Evolutionary conservation across 495 filamentous ascomycete species (phyloP).

Genomic region (Beverwykella pulmonaria): DNA sequence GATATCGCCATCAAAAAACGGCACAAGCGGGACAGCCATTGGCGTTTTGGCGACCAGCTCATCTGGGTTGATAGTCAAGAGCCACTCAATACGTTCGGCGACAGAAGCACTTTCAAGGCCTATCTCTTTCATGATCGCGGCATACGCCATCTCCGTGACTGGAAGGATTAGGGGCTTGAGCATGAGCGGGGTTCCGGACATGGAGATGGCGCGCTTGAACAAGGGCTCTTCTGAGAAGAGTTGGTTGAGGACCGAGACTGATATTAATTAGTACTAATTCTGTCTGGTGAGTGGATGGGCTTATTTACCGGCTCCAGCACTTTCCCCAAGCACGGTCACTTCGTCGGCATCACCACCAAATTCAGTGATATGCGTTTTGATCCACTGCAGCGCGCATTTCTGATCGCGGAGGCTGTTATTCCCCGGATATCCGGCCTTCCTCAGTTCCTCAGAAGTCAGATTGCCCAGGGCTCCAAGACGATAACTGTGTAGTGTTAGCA

Average conservation of each 20-base stretch:
- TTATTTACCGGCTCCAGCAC: slow-evolving; percentile 33
- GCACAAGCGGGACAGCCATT: slow-evolving; percentile 35
- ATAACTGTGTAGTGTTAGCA: slow-evolving; percentile 26
- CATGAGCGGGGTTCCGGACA: slow-evolving; percentile 49
- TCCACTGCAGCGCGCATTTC: slow-evolving; percentile 32
- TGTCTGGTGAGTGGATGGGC: not conserved
- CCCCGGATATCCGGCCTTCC: slow-evolving; percentile 34
- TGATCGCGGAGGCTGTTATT: slow-evolving; percentile 40
- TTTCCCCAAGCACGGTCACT: slow-evolving; percentile 36
- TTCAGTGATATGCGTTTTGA: slow-evolving; percentile 20
- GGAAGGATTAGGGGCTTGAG: slow-evolving; percentile 41
- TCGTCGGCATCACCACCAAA: slow-evolving; percentile 31
- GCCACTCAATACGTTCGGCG: slow-evolving; percentile 43
- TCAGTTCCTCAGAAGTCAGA: slow-evolving; percentile 36
- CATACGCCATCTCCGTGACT: slow-evolving; percentile 48
- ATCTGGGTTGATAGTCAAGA: slow-evolving; percentile 43
- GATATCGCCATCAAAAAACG: slow-evolving; percentile 49
- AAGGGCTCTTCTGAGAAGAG: slow-evolving; percentile 47
- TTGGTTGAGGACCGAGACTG: slow-evolving; percentile 48
- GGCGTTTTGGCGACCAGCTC: slow-evolving; percentile 45
- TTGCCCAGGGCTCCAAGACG: slow-evolving; percentile 36
- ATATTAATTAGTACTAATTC: not conserved
- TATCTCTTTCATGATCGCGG: slow-evolving; percentile 44
- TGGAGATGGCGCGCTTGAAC: slow-evolving; percentile 49
- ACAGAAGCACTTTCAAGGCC: slow-evolving; percentile 42